These are phyloP conservation scores for Ajuga chamaepitys DNA, from an alignment of 257 asterid genomes.

Conservation along the genomic window DNA sequence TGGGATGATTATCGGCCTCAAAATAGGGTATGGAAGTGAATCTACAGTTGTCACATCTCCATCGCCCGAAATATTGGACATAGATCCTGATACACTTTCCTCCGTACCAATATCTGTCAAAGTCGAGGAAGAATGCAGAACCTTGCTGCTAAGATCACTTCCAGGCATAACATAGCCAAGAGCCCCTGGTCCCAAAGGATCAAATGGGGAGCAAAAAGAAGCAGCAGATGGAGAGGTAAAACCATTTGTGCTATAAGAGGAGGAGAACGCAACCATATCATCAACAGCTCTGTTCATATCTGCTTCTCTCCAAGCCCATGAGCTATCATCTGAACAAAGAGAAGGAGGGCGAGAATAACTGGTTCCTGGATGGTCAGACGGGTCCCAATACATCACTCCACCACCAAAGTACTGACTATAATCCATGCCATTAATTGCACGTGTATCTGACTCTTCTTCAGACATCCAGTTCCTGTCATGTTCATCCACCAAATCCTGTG, in stretches of 20 bases:
- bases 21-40: constrained; percentile 83
- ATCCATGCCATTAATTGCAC: constrained; percentile 71
- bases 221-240: constrained; percentile 95
- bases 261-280: constrained; percentile 99
- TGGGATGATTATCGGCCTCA: constrained; percentile 96
- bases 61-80: constrained; percentile 59
- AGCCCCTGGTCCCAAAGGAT: constrained; percentile 77
- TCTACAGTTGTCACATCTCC: constrained; percentile 70
- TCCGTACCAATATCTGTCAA: constrained; percentile 63
- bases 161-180: constrained; percentile 90
- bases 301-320: constrained; percentile 99
- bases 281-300: constrained; percentile 92
- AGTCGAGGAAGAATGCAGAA: constrained; percentile 70
- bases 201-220: constrained; percentile 92
- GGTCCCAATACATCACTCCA: constrained; percentile 98
- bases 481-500: constrained; percentile 74
- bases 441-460: constrained; percentile 90
- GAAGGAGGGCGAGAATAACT: constrained; percentile 98
- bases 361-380: constrained; percentile 80
- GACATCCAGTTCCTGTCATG: constrained; percentile 89
- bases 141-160: constrained; percentile 72
- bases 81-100: constrained; percentile 68
- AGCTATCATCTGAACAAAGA: constrained; percentile 98
- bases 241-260: constrained; percentile 96
- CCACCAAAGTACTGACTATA: constrained; percentile 94